Evolutionary conservation across 352 stramenopile genomes (phyloP).

Genomic region (Peronospora farinosa): DNA sequence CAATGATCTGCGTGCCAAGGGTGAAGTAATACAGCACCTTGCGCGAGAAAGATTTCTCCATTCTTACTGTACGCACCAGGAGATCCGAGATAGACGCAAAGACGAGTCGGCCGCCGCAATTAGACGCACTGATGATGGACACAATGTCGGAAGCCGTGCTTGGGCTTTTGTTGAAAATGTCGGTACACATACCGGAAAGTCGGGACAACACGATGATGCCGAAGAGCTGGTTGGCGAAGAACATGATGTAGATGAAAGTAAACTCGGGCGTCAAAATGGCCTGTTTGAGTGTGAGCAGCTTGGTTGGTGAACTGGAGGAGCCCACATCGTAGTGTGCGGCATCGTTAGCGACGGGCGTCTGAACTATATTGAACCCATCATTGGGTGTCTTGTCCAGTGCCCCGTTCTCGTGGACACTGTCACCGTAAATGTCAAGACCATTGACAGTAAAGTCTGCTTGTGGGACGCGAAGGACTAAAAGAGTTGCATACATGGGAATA

Average conservation of each 20-base stretch:
- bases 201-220: conserved; percentile 60
- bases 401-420: conserved; percentile 36
- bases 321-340: conserved; percentile 8
- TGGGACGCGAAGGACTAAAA: conserved; percentile 41
- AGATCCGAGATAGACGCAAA: conserved; percentile 41
- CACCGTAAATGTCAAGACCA: conserved; percentile 57
- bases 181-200: conserved; percentile 46
- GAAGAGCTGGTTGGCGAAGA: conserved; percentile 58
- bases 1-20: conserved; percentile 54
- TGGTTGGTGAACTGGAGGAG: conserved; percentile 29
- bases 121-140: conserved; percentile 57
- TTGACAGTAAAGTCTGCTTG: conserved; percentile 40
- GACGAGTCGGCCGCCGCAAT: conserved; percentile 42
- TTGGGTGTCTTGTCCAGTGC: conserved; percentile 35
- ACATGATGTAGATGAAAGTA: conserved; percentile 66
- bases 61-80: conserved; percentile 33
- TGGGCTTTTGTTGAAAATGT: conserved; percentile 45
- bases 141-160: conserved; percentile 40
- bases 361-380: conserved; percentile 37
- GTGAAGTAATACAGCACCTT: conserved; percentile 67
- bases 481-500: conserved; percentile 37
- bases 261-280: conserved; percentile 53
- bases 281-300: conserved; percentile 43
- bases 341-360: conserved; percentile 32
- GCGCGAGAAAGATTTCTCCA: conserved; percentile 41